Base-by-base conservation (phyloP, 164 flowering plant species). In the Chimonanthus salicifolius region DNA sequence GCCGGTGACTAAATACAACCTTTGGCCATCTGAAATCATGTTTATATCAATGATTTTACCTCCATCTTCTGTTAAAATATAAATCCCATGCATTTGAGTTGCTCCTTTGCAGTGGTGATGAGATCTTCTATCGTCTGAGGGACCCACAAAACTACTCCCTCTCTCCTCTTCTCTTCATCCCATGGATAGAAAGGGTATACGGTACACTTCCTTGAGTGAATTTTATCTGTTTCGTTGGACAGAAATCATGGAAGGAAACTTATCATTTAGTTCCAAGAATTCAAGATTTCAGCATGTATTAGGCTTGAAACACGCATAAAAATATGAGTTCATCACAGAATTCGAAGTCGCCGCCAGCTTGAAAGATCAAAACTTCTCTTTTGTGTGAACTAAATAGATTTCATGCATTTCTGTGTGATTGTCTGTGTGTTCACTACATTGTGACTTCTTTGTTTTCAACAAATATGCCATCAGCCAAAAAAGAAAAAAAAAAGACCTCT, bases 151-250 rank as follows among this genome's bases (percentile, higher is more conserved):
- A 90, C 87, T 15, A 95, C 71, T 21, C 99, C 98, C 13, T 73
- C 82, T 75, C 65, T 86, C 79, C 86, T 87, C 9, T 79, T 47
- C 60, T 87, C 94, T 68, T 80, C 75, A 46, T 82, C 90, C 89
- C 87, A 84, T 58, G 99, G 99, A 67, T 92, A 93, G 84, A 84
- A 89, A n/a, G 98, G 97, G 68, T 85, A 90, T 6, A 92, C 89
- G 0, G 96, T 91, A 78, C 99, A 92, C 78, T 89, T 90, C 79
- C 73, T 85, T 48, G 69, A 73, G n/a, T 72, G 78, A 67, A 18
- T 90, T 85, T 83, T 65, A 7, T 69, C 72, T 74, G 72, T 51
- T 49, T 3, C 5, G 20, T 15, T 8, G 7, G 54, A 15, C 6
- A 47, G 62, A 58, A 10, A 63, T 63, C 66, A 63, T 10, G 44